Evolutionary conservation across 345 rosid species (phyloP), one percentile per base, ranked within the genome.

Genomic region (Pelargonium nanum): DNA sequence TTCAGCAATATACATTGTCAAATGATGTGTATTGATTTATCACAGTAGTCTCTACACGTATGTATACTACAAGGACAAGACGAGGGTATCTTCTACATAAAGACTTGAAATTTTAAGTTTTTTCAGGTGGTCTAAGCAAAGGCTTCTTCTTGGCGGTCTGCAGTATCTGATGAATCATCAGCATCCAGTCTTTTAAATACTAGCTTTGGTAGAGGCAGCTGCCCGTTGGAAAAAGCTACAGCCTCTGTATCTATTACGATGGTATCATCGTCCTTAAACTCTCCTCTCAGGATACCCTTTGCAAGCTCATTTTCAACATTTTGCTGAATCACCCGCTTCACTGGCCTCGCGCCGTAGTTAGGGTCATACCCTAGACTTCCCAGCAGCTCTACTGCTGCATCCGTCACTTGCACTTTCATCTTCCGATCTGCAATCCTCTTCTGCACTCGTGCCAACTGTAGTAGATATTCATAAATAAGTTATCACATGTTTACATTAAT

Each of bases 331-430:
- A 94, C 89, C 53, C 99, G 79, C 80, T 94, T 94, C 26, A 94
- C 97, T 0, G 99, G 97, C 71, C 99, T 77, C 10, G 97, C 99
- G 52, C 99, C 99, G 5, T 94, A 94, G 82, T 75, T 90, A 0
- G 96, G 96, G 65, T 90, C 99, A 57, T 90, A 93, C 23, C 99
- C 96, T 4, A 90, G 96, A 71, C 65, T 85, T 9, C 86, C 99
- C 0, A 94, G 89, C 61, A 88, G 89, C 58, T 83, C 83, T 25
- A 88, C 78, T 19, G 99, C 93, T 5, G 79, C 83, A 52, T 90
- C 91, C 0, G 77, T 85, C 55, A 94, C 80, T 67, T 30, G 52
- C n/a, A 90, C 66, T 73, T 78, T 86, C 81, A 90, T 86, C 77
- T 94, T 94, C 64, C 87, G 79, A 60, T 94, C 99, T 13, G 88